Evolutionary conservation across 768 basidiomycete genomes (phyloP).

Genomic region (Psilocybe azurescens): DNA sequence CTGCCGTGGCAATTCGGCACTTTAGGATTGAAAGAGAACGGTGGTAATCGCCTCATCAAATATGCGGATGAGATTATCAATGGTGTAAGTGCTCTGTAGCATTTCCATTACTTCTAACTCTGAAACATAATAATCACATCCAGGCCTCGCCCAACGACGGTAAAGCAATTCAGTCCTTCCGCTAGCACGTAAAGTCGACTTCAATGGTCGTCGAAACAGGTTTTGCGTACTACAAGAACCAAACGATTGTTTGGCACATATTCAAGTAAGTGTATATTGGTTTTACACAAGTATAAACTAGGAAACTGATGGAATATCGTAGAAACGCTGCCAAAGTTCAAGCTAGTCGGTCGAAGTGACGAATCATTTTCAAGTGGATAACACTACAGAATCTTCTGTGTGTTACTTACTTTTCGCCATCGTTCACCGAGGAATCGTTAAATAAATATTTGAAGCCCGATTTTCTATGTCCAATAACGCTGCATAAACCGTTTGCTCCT

Average conservation of each 20-base stretch:
- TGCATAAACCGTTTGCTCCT: no score
- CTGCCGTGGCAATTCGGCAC: conserved; percentile 65
- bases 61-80: conserved; percentile 56
- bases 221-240: conserved; percentile 55
- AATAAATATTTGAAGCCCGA: no score
- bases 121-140: not conserved
- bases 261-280: conserved; percentile 41
- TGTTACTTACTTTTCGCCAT: not conserved
- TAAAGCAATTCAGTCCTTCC: conserved; percentile 21
- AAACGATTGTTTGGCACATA: conserved; percentile 53
- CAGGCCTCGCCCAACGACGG: conserved; percentile 62
- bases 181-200: not conserved
- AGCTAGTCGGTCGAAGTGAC: conserved; percentile 34
- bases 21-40: conserved; percentile 51
- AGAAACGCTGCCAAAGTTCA: conserved; percentile 41
- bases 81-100: conserved; percentile 35
- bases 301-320: conserved; percentile 9
- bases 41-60: conserved; percentile 58
- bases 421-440: not conserved
- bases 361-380: not conserved
- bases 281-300: not conserved
- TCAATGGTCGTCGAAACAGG: conserved; percentile 32
- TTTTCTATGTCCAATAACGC: no score
- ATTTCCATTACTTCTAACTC: no score
- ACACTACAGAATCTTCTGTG: not conserved